Evolutionary conservation across 2,329 filamentous ascomycete genomes (phyloP).

Genomic region (Cercospora zeae-maydis): DNA sequence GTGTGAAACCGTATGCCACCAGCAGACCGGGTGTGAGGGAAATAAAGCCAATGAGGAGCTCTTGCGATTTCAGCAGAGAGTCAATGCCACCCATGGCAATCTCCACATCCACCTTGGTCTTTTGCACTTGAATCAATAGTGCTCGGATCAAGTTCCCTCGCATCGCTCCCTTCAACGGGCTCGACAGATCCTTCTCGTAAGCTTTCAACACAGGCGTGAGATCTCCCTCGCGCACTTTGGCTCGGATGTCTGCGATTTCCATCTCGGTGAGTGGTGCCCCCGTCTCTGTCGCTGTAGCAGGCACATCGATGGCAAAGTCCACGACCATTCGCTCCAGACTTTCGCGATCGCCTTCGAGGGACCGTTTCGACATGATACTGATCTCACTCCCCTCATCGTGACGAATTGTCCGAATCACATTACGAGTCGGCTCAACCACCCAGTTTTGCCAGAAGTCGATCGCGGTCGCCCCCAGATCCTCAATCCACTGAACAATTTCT

Average conservation of each 20-base stretch:
- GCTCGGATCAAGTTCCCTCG: conserved; percentile 84
- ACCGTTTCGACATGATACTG: conserved; percentile 92
- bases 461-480: conserved; percentile 71
- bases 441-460: conserved; percentile 95
- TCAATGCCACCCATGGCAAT: conserved; percentile 95
- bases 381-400: conserved; percentile 92
- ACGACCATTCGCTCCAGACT: conserved; percentile 97
- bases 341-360: conserved; percentile 81
- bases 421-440: conserved; percentile 80
- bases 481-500: conserved; percentile 75
- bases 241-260: conserved; percentile 70
- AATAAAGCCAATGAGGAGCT: conserved; percentile 96
- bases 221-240: conserved; percentile 84
- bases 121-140: conserved; percentile 92
- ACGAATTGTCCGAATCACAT: conserved; percentile 84
- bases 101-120: conserved; percentile 97
- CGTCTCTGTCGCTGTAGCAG: conserved; percentile 54
- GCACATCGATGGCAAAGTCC: conserved; percentile 85
- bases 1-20: conserved; percentile 69
- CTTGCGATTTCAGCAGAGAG: conserved; percentile 88
- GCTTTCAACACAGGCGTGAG: conserved; percentile 86
- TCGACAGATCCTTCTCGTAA: conserved; percentile 83
- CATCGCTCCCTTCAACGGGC: conserved; percentile 76
- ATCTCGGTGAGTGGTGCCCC: conserved; percentile 54
- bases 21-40: conserved; percentile 90